Percentiles rank a stretch among this genome's conserved stretches.
Evolutionary conservation across 2,329 filamentous ascomycete genomes (phyloP).

Genomic region (Magnaporthiopsis incrustans): DNA sequence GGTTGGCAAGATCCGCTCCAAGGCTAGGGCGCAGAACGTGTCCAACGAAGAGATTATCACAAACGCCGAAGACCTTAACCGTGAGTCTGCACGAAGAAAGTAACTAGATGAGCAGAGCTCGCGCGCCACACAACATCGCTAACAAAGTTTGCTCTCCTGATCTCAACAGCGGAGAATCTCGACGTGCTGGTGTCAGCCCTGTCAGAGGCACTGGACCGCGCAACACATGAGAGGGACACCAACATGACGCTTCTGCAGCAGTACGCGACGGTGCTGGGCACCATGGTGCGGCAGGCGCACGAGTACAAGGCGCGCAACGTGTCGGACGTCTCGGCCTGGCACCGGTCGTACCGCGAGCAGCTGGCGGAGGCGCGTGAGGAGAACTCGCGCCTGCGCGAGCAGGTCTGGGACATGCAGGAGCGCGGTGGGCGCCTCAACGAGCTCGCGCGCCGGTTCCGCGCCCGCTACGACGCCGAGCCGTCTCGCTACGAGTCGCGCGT

Average conservation of each 20-base stretch:
- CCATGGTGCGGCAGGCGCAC: slow-evolving; percentile 57
- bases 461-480: slow-evolving; percentile 48
- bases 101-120: neutral
- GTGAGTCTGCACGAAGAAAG: slow-evolving; percentile 26
- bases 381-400: slow-evolving; percentile 53
- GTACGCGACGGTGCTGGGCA: slow-evolving; percentile 48
- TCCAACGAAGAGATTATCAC: slow-evolving; percentile 52
- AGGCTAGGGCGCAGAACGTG: slow-evolving; percentile 42
- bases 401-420: slow-evolving; percentile 60
- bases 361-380: slow-evolving; percentile 58
- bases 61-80: slow-evolving; percentile 47
- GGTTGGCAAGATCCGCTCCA: slow-evolving; percentile 51
- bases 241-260: slow-evolving; percentile 50
- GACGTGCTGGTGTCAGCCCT: slow-evolving; percentile 54
- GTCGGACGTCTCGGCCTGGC: slow-evolving; percentile 54
- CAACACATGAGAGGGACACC: slow-evolving; percentile 51
- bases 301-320: slow-evolving; percentile 58
- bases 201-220: slow-evolving; percentile 53
- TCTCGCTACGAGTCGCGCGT: slow-evolving; percentile 45
- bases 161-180: slow-evolving; percentile 12
- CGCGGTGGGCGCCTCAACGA: slow-evolving; percentile 52
- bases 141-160: neutral
- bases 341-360: slow-evolving; percentile 57
- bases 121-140: neutral
- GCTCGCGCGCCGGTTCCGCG: slow-evolving; percentile 47